phyloP scores from a whole-genome alignment of 2,329 filamentous ascomycete species.

The Sclerotinia sclerotiorum region DNA sequence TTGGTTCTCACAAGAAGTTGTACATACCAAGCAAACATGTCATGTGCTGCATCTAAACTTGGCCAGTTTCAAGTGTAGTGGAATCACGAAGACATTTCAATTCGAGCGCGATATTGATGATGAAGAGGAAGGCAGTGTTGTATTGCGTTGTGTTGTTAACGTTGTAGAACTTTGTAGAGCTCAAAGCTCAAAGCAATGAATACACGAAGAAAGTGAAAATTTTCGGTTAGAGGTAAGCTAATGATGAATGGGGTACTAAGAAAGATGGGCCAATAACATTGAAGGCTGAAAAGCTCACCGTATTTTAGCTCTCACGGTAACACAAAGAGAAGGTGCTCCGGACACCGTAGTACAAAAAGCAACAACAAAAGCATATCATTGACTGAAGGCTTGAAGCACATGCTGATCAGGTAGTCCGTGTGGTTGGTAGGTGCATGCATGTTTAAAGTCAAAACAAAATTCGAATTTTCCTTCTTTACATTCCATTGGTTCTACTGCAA shows the following conservation, averaged over 20 bases:
- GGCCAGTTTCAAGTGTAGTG: constrained; percentile 1
- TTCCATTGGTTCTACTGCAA: constrained; percentile 12
- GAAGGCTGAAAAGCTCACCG: not conserved
- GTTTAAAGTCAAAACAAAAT: not conserved
- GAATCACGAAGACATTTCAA: constrained; percentile 5
- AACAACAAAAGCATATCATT: too few relatives aligned
- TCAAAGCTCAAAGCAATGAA: not conserved
- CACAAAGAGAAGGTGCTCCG: too few relatives aligned
- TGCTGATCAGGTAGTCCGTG: constrained; percentile 11
- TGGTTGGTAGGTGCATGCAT: not conserved
- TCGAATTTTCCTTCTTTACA: not conserved
- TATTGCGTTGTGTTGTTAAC: not conserved
- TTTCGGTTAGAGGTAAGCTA: constrained; percentile 6
- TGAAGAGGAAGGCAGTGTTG: too few relatives aligned
- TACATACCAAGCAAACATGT: constrained; percentile 23
- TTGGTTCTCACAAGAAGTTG: not conserved
- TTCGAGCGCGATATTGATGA: not conserved
- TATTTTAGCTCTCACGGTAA: not conserved
- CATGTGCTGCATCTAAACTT: not conserved
- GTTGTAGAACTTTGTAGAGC: constrained; percentile 3
- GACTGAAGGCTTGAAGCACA: not conserved
- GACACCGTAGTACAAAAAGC: not conserved
- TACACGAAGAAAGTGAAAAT: not conserved
- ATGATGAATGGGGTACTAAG: not conserved
- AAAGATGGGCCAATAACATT: not conserved